Base-by-base conservation (phyloP, 768 basidiomycete species). In the Cystoderma amianthinum region DNA sequence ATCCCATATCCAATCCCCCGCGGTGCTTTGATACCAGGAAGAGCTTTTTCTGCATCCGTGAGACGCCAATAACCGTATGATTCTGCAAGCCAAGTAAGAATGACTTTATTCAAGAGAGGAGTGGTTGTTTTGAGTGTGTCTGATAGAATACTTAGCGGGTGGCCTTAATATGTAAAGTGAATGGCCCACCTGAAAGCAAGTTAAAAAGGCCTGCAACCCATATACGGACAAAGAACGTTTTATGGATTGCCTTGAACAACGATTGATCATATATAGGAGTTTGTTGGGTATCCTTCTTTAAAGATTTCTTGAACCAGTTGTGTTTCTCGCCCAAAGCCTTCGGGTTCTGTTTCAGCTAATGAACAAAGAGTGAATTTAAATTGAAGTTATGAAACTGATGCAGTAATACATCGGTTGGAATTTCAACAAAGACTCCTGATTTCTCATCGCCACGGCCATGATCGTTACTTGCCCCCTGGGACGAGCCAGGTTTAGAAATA, bases 1-100 rank as follows among this genome's bases (percentile, higher is more conserved):
- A 83, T 69, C 1, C 81, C 81, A 52, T 74, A 77, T 0, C 80
- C 80, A 25, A 82, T 63, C 1, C 74, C 72, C 23, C 50, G 60
- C 2, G 79, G 77, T 38, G 59, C 47, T 6, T 48, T 24, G 33
- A 18, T 15, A 40, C n/a, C 15, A 43, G 68, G 36, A 30, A 62
- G 51, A 0, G 57, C 64, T 23, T 64, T 67, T 34, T 69, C 55
- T 18, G 55, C 58, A 0, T 68, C 62, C 2, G 64, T 53, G 6
- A 66, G 54, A 28, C 55, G 61, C 52, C 56, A 56, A 44, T 63
- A 72, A 18, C 55, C 17, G 51, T 74, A 82, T 0, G 73, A 70
- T 2, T 69, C 62, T 0, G 68, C 63, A 4, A 82, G 65, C 74
- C 76, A 84, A 1, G 68, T 67, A n/a, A 84, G 60, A 3, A 84